Evolutionary conservation across 441 rosid species (phyloP).

Genomic region (Corymbia citriodora): DNA sequence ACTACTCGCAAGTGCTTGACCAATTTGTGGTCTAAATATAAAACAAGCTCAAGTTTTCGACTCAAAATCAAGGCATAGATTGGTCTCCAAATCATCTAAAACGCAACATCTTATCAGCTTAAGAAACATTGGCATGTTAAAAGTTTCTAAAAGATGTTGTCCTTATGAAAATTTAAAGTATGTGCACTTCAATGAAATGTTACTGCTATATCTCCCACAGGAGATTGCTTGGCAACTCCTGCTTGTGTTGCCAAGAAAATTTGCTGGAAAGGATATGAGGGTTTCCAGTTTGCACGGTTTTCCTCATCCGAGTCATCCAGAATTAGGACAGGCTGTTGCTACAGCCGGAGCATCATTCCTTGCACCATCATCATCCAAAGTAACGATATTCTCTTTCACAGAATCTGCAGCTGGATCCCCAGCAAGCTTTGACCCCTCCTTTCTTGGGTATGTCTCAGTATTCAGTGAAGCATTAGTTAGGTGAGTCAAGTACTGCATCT

Average conservation of each 20-base stretch:
- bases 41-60: not conserved
- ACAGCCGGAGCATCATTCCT: conserved; percentile 13
- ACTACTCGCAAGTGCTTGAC: not conserved
- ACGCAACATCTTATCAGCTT: not conserved
- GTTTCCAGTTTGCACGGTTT: conserved; percentile 19
- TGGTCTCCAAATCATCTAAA: not conserved
- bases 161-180: not conserved
- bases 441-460: not conserved
- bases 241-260: conserved; percentile 41
- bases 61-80: not conserved
- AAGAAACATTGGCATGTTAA: not conserved
- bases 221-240: conserved; percentile 15
- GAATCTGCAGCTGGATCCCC: conserved; percentile 5
- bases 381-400: conserved; percentile 15
- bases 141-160: not conserved
- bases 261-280: conserved; percentile 37
- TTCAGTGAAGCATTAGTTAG: conserved; percentile 2
- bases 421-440: conserved; percentile 9
- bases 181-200: not conserved
- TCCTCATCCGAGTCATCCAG: conserved; percentile 76
- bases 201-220: conserved; percentile 24
- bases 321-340: conserved; percentile 32
- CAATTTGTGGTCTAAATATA: not conserved
- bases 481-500: conserved; percentile 21
- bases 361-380: conserved; percentile 35